phyloP scores from a whole-genome alignment of 495 filamentous ascomycete species.

The Amorphotheca resinae region DNA sequence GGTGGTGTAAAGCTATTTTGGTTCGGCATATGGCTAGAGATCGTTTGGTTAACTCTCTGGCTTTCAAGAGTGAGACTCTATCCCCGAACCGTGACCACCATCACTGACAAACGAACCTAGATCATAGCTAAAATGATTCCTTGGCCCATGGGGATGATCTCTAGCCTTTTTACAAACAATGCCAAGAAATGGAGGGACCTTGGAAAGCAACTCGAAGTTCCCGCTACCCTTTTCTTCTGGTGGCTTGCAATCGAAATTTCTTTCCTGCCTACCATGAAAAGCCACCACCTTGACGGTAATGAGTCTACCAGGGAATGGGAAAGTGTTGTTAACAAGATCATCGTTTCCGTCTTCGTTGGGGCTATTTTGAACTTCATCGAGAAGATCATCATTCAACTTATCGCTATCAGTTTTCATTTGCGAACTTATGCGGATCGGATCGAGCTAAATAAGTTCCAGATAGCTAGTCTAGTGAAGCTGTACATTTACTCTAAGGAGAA shows the following conservation, averaged over 20 bases:
- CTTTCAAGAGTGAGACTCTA: conserved; percentile 45
- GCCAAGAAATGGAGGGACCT: conserved; percentile 91
- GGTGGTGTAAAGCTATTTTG: conserved; percentile 72
- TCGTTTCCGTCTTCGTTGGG: conserved; percentile 71
- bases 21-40: conserved; percentile 92
- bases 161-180: conserved; percentile 68
- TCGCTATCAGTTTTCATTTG: conserved; percentile 84
- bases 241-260: conserved; percentile 69
- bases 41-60: conserved; percentile 90
- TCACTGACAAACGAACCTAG: conserved; percentile 21
- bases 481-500: conserved; percentile 69
- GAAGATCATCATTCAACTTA: conserved; percentile 91
- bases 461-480: conserved; percentile 65
- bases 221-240: conserved; percentile 85
- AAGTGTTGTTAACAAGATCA: conserved; percentile 69
- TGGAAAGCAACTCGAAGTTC: conserved; percentile 74
- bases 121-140: conserved; percentile 70
- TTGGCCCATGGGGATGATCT: conserved; percentile 45
- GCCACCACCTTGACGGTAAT: conserved; percentile 55
- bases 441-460: conserved; percentile 84
- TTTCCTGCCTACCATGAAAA: conserved; percentile 57
- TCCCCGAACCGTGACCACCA: neutral
- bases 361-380: conserved; percentile 73
- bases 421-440: conserved; percentile 89
- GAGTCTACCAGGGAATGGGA: conserved; percentile 55